Percentiles rank a stretch among this genome's conserved stretches.
phyloP scores from a whole-genome alignment of 1,284 basidiomycete species.

The Cryptococcus sp. region DNA sequence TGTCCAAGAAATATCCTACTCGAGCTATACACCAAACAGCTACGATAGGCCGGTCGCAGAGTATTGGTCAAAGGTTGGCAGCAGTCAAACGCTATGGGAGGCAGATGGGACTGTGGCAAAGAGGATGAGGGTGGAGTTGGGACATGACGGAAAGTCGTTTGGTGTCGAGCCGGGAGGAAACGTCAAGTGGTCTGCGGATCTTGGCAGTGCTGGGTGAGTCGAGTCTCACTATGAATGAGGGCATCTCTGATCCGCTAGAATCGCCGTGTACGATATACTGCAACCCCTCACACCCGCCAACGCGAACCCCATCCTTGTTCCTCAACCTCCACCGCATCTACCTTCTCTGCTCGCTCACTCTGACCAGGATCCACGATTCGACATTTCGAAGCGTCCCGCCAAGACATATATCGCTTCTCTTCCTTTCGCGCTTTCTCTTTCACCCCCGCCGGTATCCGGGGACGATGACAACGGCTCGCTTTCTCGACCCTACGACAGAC shows the following conservation, averaged over 20 bases:
- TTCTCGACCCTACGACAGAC: neutral
- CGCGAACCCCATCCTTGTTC: conserved; percentile 44
- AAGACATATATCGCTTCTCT: conserved; percentile 40
- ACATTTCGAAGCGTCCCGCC: conserved; percentile 27
- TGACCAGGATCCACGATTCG: conserved; percentile 16
- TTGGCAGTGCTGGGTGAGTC: conserved; percentile 40
- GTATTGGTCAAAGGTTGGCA: conserved; percentile 38
- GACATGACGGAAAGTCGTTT: conserved; percentile 40
- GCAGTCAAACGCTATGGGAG: conserved; percentile 19
- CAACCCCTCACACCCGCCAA: conserved; percentile 29
- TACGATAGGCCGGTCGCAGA: conserved; percentile 42
- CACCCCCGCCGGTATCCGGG: conserved; percentile 3
- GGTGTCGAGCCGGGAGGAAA: conserved; percentile 39
- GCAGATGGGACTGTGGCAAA: conserved; percentile 20
- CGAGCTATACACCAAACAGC: conserved; percentile 44
- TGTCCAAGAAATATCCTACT: conserved; percentile 41
- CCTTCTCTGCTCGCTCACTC: conserved; percentile 31
- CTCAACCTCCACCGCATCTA: conserved; percentile 42
- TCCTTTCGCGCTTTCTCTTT: conserved; percentile 20
- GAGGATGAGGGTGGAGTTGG: conserved; percentile 39
- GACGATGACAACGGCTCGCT: neutral
- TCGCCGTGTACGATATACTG: conserved; percentile 46
- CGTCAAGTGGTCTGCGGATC: conserved; percentile 31
- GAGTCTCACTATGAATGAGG: no score
- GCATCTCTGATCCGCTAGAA: no score